Evolutionary conservation across 1,284 basidiomycete genomes (phyloP), one percentile per base, ranked within the genome.

Genomic region (Papiliotrema terrestris): DNA sequence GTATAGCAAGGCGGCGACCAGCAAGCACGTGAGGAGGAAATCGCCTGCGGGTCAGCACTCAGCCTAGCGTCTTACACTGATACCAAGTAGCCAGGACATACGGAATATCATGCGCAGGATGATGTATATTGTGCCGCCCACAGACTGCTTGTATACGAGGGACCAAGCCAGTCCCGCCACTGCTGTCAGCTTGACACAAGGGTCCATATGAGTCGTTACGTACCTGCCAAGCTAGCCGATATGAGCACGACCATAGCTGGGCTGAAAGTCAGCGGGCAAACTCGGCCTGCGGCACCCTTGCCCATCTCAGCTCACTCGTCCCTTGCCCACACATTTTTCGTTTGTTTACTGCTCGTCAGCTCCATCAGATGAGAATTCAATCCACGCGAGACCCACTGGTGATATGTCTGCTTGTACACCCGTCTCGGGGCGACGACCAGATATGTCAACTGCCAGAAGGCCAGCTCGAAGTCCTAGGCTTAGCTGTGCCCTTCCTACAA

Each of bases 261-360:
- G 72, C 72, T 74, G 51, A 17, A 8, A 3, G 20, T 49, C 5
- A 29, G 9, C 41, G 29, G 29, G 35, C 38, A n/a, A 54, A 26
- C 42, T 37, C 38, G 13, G 36, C n/a, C 47, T 26, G 13, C 22
- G 8, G 17, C 39, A 42, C 13, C 44, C 43, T 38, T 4, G 17
- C 23, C 17, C 3, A 39, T 23, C 2, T n/a, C 39, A 51, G 15
- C 41, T 23, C 52, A 74, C 72, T 96, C 92, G 74, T 97, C 93
- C 73, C 93, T 81, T 23, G 92, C 91, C 92, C 93, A 96, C 5
- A 89, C 90, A 73, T 97, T 96, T 81, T 96, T 96, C n/a, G 93
- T 97, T 80, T 96, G 91, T 89, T 77, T 74, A 52, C 65, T 51
- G 41, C 2, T 49, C n/a, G 44, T 49, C 19, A 42, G 54, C 25